Base-by-base conservation (phyloP, 169 alveolate genomes). In the Ichthyophthirius multifiliis region DNA sequence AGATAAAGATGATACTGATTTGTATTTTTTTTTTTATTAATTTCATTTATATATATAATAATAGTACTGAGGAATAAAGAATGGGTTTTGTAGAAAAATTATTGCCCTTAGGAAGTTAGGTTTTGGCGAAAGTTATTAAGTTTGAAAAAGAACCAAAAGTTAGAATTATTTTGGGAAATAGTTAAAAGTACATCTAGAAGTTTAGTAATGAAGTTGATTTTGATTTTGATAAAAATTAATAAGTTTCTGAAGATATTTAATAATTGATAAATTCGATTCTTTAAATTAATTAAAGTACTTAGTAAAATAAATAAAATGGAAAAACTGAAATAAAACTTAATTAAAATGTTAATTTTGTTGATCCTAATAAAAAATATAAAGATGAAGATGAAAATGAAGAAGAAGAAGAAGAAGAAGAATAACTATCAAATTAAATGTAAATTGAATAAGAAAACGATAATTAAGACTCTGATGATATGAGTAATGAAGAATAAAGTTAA, bases 401-500 rank as follows among this genome's bases (percentile, higher is more conserved):
- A 20, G 63, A 62, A 3, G 64, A 65, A 16, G 65, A 76, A 55
- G 86, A 48, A 32, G 65, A 71, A 10, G 43, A 73, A 16, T 27
- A 48, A 65, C 20, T 83, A 39, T 35, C 75, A 39, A 46, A 80
- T n/a, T 64, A 43, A 9, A 16, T 64, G 3, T 87, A 76, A 18
- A 87, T 37, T 10, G 87, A 82, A 39, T 89, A 82, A 4, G 63
- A 64, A 35, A 79, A 83, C 13, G 87, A 76, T 3, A 86, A 77
- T 23, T 43, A 82, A 30, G 77, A 45, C 16, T 85, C 64, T 12
- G 85, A 79, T 55, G 85, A 48, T 45, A 86, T 84, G 10, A 90
- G 83, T 67, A 91, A 89, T 64, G 90, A 92, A 80, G 84, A 87
- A 77, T 74, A 92, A 75, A 84, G 79, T 74, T 81, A 87, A 71